Evolutionary conservation across 441 rosid genomes (phyloP).

Genomic region (Gossypium trilobum): DNA sequence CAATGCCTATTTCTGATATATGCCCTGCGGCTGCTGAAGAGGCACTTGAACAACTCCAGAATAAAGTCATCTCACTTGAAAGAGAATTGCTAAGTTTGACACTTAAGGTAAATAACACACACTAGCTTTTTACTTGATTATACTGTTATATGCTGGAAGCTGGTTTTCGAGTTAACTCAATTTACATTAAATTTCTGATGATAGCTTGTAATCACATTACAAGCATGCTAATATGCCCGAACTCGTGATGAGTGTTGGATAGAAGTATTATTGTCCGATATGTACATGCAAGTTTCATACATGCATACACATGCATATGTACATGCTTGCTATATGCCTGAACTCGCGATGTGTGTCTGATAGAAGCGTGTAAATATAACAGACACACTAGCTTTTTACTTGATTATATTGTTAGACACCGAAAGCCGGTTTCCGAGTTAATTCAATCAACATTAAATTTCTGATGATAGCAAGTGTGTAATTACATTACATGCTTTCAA

Average conservation of each 20-base stretch:
- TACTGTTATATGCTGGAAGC: background rate
- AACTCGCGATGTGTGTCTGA: no score
- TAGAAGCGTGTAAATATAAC: no score
- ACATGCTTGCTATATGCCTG: no score
- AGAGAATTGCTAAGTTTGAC: conserved; percentile 60
- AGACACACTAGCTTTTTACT: no score
- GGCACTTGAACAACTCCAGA: conserved; percentile 60
- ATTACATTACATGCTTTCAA: background rate
- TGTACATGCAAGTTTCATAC: no score
- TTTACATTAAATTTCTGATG: background rate
- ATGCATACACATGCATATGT: no score
- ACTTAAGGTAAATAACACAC: conserved; percentile 37
- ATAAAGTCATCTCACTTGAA: conserved; percentile 47
- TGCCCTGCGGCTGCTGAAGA: conserved; percentile 66
- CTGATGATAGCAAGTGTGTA: background rate
- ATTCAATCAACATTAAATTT: background rate
- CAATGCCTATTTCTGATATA: conserved; percentile 41
- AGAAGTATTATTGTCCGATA: no score
- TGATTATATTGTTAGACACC: no score
- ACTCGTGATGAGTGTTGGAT: no score
- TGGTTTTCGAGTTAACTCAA: no score
- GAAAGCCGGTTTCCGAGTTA: no score
- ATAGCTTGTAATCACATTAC: background rate
- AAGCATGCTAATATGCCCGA: no score
- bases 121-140: background rate